Conservation (phyloP, 2,329 filamentous ascomycete genomes). For the Pseudocercospora fijiensis region DNA sequence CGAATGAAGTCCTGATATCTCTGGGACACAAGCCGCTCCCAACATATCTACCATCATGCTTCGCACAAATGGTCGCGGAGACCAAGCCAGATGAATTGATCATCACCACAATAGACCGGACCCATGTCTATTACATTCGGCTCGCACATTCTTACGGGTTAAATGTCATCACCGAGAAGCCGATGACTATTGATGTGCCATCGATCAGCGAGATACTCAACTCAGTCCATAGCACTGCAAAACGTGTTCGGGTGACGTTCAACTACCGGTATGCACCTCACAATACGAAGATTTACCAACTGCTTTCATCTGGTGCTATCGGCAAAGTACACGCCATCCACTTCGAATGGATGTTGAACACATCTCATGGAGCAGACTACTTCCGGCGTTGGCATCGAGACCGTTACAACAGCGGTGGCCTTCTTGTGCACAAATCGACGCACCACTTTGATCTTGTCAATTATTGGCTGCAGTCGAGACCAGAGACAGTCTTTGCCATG, state of each 20-base stretch:
- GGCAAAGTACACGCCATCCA: conserved; percentile 58
- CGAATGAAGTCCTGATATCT: conserved; percentile 50
- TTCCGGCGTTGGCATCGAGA: conserved; percentile 65
- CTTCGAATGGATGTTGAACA: conserved; percentile 65
- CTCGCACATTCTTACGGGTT: conserved; percentile 60
- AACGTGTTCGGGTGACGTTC: conserved; percentile 58
- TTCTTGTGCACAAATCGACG: conserved; percentile 63
- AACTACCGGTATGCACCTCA: conserved; percentile 67
- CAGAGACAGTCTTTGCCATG: conserved; percentile 58
- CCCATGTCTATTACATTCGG: conserved; percentile 61
- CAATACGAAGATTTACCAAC: conserved; percentile 59
- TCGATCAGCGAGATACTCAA: conserved; percentile 57
- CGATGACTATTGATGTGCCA: conserved; percentile 62
- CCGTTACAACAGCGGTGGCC: conserved; percentile 59
- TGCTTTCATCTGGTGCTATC: conserved; percentile 56
- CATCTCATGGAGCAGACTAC: conserved; percentile 61
- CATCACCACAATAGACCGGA: conserved; percentile 63
- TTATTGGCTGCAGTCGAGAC: conserved; percentile 60
- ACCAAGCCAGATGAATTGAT: conserved; percentile 62
- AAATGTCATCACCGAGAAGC: conserved; percentile 63
- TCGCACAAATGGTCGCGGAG: conserved; percentile 59
- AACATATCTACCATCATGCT: conserved; percentile 55
- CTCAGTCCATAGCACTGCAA: conserved; percentile 53
- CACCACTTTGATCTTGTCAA: conserved; percentile 65
- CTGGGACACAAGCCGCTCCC: conserved; percentile 53